Evolutionary conservation across 2,329 filamentous ascomycete genomes (phyloP), one percentile per base, ranked within the genome.

Genomic region (Proliferodiscus dingleyae): DNA sequence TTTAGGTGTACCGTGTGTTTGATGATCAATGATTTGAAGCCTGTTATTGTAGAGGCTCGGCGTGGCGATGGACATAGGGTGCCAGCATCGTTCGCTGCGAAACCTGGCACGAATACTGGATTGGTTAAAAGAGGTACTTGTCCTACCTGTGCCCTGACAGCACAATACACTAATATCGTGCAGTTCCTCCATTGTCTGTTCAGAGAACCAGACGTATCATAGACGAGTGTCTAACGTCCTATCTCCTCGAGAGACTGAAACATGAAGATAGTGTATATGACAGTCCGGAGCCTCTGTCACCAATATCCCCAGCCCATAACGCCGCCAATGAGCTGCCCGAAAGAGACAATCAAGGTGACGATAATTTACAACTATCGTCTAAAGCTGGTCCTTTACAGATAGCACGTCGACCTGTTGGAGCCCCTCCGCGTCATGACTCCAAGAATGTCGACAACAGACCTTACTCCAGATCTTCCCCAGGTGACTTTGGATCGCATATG

Each of bases 1-100:
- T 95, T 93, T 65, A 78, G 88, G 56, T 95, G 89, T 65, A 85
- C 86, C 33, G 84, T 87, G 44, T 95, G 89, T 64, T 70, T 87
- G 58, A 93, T 86, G 15, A 81, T 95, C 61, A 95, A 94, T 62
- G 89, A 95, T 62, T 66, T 95, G 42, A 72, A 77, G 49, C 73
- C 74, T 33, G 46, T 64, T 51, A 29, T 45, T 8, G 34, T 58
- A 39, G 57, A 58, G 49, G 58, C 51, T 32, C 58, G 49, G 50
- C 53, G 44, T 50, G 56, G 49, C 34, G 61, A 60, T 53, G 54
- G 50, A 37, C 47, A 57, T 43, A 54, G 50, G 36, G 40, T 41
- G 28, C 50, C 55, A 26, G 49, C n/a, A n/a, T n/a, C n/a, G n/a
- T n/a, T 47, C 29, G 16, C 39, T 28, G 38, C 28, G 11, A 60